These are phyloP conservation scores for Isoetes taiwanensis DNA, from an alignment of 75 land plant species.

Conservation along the genomic window DNA sequence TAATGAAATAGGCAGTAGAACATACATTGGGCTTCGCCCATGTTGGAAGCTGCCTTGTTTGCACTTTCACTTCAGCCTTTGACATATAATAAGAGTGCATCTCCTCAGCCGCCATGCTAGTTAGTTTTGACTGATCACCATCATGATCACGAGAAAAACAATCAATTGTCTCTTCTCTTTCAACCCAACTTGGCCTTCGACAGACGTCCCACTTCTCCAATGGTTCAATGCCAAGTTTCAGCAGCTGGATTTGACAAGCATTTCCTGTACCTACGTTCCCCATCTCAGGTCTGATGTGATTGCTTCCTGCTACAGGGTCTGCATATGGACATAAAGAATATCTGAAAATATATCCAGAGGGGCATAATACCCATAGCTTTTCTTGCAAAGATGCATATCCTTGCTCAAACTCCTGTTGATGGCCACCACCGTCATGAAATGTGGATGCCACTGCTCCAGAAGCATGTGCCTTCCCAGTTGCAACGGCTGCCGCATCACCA, in stretches of 20 bases:
- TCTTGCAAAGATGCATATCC: conserved; percentile 28
- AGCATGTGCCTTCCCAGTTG: conserved; percentile 38
- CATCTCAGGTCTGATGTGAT: conserved; percentile 9
- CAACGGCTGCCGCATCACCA: conserved; percentile 67
- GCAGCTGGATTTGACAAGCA: conserved; percentile 19
- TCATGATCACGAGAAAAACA: conserved; percentile 31
- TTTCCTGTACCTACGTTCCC: conserved; percentile 8
- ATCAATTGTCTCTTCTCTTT: conserved; percentile 53
- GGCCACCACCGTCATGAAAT: conserved; percentile 59
- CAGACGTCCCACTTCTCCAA: conserved; percentile 85
- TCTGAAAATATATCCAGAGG: conserved; percentile 68
- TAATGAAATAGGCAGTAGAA: not conserved
- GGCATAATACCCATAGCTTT: conserved; percentile 64
- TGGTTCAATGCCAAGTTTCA: conserved; percentile 46
- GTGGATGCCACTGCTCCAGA: conserved; percentile 82
- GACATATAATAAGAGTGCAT: conserved; percentile 57
- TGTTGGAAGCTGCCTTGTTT: conserved; percentile 33
- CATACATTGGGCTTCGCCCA: conserved; percentile 77
- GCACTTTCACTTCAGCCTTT: conserved; percentile 80
- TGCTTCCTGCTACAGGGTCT: conserved; percentile 6
- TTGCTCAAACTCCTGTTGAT: conserved; percentile 9
- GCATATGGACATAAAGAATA: conserved; percentile 44
- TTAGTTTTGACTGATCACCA: conserved; percentile 15
- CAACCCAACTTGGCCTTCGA: conserved; percentile 50
- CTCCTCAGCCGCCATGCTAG: conserved; percentile 31